Evolutionary conservation across 768 basidiomycete genomes (phyloP).

Genomic region (Antrodiella citrinella): DNA sequence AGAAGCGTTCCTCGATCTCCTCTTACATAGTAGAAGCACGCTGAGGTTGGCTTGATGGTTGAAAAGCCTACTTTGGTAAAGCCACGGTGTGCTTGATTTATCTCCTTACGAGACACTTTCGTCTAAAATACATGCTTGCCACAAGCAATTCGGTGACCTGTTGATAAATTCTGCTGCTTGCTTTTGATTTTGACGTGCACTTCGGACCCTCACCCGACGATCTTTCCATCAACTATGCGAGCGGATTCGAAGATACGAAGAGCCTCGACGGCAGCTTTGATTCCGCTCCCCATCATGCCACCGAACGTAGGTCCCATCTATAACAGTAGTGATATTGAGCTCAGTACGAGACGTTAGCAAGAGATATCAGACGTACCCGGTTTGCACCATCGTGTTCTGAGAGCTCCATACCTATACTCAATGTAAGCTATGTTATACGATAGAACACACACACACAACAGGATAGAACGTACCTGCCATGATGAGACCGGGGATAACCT

Average conservation of each 20-base stretch:
- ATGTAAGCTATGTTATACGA: neutral
- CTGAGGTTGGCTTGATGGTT: no score
- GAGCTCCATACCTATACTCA: slow-evolving; percentile 62
- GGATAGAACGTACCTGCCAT: slow-evolving; percentile 47
- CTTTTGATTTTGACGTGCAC: neutral
- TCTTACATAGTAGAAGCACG: no score
- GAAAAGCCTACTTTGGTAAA: no score
- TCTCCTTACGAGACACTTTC: no score
- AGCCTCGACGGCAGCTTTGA: slow-evolving; percentile 34
- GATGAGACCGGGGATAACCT: slow-evolving; percentile 68
- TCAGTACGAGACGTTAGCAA: neutral
- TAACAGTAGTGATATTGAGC: no score
- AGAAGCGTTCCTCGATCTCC: no score
- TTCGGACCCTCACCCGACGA: slow-evolving; percentile 17
- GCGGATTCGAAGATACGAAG: slow-evolving; percentile 25
- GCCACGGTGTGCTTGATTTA: no score
- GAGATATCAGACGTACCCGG: slow-evolving; percentile 63
- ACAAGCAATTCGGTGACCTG: no score
- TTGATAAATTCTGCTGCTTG: neutral
- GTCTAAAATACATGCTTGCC: no score
- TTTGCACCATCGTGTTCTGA: slow-evolving; percentile 75
- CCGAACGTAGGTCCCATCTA: slow-evolving; percentile 61
- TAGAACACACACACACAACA: neutral
- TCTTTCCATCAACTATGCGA: slow-evolving; percentile 29
- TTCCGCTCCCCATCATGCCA: slow-evolving; percentile 71